Base-by-base conservation (phyloP, 2,329 filamentous ascomycete species). In the Ophiostoma fasciatum region DNA sequence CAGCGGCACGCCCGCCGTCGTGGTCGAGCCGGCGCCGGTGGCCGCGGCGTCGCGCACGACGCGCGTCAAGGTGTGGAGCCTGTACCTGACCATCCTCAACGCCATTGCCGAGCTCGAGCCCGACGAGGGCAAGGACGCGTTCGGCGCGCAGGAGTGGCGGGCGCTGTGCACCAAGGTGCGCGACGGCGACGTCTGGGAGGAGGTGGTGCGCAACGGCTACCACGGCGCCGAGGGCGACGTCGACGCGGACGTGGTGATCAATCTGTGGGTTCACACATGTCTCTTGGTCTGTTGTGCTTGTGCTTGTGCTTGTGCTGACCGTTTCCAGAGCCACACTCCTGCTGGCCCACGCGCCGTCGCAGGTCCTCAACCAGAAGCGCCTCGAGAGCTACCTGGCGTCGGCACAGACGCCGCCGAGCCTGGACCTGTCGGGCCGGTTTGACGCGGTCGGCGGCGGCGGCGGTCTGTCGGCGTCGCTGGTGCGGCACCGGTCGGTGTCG, bases 51-150 rank as follows among this genome's bases (percentile, higher is more conserved):
- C 82, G 28, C 74, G 80, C 46, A 81, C 78, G 22, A 90, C 83
- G 39, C 69, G 87, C 45, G 80, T 94, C 56, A 98, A 96, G 59
- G 80, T 96, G 44, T 98, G 90, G 90, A 94, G 85, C 56, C 68
- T 98, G 49, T 98, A 96, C 55, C 70, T 96, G 45, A 94, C 87
- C 14, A 79, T 94, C 34, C 66, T 96, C 43, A 94, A 94, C 60
- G 81, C 84, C 27, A 80, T 94, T 44, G 66, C 93, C 25, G 88
- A 96, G 51, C 66, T 96, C 51, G 84, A 85, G 38, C 68, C 82
- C 2, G 83, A 94, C 46, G 87, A 94, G 56, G 90, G 88, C 33
- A 94, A 90, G 61, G 73, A 78, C 35, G 71, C 78, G 11, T 93
- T 96, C 60, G 90, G 90, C 4, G 76, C 74, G 35, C 74, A 82